Conservation (phyloP, 768 basidiomycete genomes). For the Suillus fuscotomentosus region DNA sequence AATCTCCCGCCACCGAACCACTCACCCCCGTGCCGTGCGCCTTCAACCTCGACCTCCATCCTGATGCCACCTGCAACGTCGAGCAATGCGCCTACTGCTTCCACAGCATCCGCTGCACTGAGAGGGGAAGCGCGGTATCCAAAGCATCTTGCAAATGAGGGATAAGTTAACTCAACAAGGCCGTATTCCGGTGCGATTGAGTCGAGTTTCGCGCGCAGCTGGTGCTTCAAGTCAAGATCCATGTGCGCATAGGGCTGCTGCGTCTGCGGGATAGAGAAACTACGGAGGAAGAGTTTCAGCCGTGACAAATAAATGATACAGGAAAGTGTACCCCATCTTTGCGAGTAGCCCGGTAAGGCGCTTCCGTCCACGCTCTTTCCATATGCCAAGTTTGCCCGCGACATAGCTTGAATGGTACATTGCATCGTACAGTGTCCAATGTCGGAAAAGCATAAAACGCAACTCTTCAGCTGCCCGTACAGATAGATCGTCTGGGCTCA, state of each 20-base stretch:
- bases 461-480: conserved; percentile 87
- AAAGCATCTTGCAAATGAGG: conserved; percentile 89
- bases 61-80: conserved; percentile 90
- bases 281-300: conserved; percentile 30
- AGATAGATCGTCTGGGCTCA: conserved; percentile 80
- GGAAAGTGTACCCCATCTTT: conserved; percentile 84
- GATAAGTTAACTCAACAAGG: conserved; percentile 88
- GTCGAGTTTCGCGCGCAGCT: conserved; percentile 77
- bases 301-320: conserved; percentile 3
- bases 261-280: conserved; percentile 92
- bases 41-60: conserved; percentile 88
- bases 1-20: conserved; percentile 87
- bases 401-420: conserved; percentile 98
- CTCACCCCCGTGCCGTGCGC: conserved; percentile 87
- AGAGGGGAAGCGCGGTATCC: conserved; percentile 88
- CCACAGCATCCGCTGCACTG: conserved; percentile 91
- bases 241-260: conserved; percentile 94
- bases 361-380: conserved; percentile 93
- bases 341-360: conserved; percentile 88
- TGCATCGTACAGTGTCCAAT: conserved; percentile 97
- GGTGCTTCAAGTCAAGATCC: conserved; percentile 91
- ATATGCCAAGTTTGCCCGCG: conserved; percentile 91
- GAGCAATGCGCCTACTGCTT: conserved; percentile 81
- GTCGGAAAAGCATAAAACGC: conserved; percentile 91
- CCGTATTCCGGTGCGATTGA: conserved; percentile 94